phyloP scores from a whole-genome alignment of 768 basidiomycete genomes.

The Nidularia sp. region DNA sequence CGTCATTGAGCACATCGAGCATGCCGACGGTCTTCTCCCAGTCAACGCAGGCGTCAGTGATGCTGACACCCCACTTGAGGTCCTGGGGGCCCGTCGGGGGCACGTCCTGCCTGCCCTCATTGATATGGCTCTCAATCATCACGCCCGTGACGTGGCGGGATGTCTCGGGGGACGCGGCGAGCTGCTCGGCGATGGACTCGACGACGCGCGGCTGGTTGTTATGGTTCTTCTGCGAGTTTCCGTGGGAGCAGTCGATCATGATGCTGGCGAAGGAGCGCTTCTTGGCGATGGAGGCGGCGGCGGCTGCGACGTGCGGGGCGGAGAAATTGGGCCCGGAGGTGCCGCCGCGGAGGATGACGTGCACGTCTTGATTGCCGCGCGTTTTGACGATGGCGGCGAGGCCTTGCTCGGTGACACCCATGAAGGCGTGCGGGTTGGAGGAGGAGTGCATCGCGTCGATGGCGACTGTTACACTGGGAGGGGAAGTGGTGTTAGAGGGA shows the following conservation, averaged over 20 bases:
- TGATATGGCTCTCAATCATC: slow-evolving; percentile 96
- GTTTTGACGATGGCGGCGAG: slow-evolving; percentile 96
- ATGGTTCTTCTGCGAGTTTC: slow-evolving; percentile 95
- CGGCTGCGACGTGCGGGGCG: slow-evolving; percentile 64
- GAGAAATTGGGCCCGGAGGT: slow-evolving; percentile 88
- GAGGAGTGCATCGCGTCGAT: slow-evolving; percentile 96
- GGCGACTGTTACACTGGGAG: slow-evolving; percentile 70
- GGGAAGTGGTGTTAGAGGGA: slow-evolving; percentile 1
- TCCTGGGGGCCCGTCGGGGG: slow-evolving; percentile 63
- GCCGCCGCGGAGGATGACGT: slow-evolving; percentile 94
- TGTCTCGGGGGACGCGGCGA: slow-evolving; percentile 45
- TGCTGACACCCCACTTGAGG: slow-evolving; percentile 79
- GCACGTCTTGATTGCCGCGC: slow-evolving; percentile 79
- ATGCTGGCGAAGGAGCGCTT: slow-evolving; percentile 61
- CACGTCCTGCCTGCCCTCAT: slow-evolving; percentile 87
- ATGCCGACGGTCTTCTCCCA: slow-evolving; percentile 77
- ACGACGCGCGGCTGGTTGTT: slow-evolving; percentile 85
- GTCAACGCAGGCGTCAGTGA: slow-evolving; percentile 90
- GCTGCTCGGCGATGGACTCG: slow-evolving; percentile 68
- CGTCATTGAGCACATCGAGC: slow-evolving; percentile 69
- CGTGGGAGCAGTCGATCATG: slow-evolving; percentile 90
- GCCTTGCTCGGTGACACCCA: slow-evolving; percentile 85
- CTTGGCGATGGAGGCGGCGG: slow-evolving; percentile 61
- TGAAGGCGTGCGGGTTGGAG: slow-evolving; percentile 92
- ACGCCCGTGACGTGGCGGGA: slow-evolving; percentile 81